Evolutionary conservation across 2,329 filamentous ascomycete genomes (phyloP).

Genomic region (Podosphaera xanthii): DNA sequence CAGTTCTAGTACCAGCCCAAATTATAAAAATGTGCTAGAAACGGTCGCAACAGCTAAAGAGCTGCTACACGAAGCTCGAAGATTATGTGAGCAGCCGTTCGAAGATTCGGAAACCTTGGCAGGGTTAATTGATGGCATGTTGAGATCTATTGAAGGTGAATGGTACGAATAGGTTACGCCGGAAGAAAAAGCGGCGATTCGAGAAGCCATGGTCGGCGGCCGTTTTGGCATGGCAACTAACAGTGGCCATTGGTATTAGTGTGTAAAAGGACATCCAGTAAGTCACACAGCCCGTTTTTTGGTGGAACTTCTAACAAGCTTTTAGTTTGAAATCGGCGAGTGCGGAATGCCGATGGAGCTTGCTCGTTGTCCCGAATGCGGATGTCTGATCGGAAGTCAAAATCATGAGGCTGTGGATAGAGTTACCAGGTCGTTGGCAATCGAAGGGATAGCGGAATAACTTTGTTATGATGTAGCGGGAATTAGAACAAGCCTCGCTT

Average conservation of each 20-base stretch:
- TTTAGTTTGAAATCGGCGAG: constrained; percentile 36
- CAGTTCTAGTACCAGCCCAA: constrained; percentile 4
- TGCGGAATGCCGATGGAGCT: constrained; percentile 42
- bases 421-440: constrained; percentile 24
- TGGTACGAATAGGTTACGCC: constrained; percentile 21
- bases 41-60: constrained; percentile 6
- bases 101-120: constrained; percentile 11
- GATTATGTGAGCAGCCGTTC: constrained; percentile 17
- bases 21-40: constrained; percentile 5
- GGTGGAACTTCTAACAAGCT: constrained; percentile 1
- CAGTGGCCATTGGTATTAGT: constrained; percentile 40
- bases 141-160: constrained; percentile 14
- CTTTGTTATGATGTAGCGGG: background rate
- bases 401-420: constrained; percentile 27
- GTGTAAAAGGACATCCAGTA: constrained; percentile 28
- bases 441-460: constrained; percentile 18
- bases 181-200: constrained; percentile 25
- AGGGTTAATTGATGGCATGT: constrained; percentile 12
- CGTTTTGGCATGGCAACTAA: constrained; percentile 22
- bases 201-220: constrained; percentile 27
- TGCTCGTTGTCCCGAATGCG: constrained; percentile 40
- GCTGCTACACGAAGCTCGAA: constrained; percentile 13
- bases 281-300: constrained; percentile 1
- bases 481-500: background rate
- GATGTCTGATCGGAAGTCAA: constrained; percentile 29